A percentile compares a stretch with the other conserved stretches of the same genome.
Evolutionary conservation across 2,329 filamentous ascomycete species (phyloP).

Genomic region (Pleurostoma richardsiae): DNA sequence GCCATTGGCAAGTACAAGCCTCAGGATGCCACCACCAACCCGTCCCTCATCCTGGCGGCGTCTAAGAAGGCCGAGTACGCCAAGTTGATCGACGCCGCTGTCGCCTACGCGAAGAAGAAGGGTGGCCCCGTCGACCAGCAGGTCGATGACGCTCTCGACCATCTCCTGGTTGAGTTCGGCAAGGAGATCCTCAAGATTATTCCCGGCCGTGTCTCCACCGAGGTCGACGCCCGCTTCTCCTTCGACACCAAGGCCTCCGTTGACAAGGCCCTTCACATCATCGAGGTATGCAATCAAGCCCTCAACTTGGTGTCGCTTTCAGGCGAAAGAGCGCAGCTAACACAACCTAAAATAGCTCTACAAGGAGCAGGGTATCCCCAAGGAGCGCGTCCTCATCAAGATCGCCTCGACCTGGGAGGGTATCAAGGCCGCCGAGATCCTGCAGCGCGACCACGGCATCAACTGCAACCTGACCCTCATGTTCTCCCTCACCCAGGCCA

Average conservation of each 20-base stretch:
- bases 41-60: conserved; percentile 94
- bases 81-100: conserved; percentile 79
- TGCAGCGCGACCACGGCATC: conserved; percentile 91
- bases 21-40: conserved; percentile 99
- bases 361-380: conserved; percentile 83
- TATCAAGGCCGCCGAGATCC: conserved; percentile 96
- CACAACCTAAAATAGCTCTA: conserved; percentile 63
- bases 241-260: conserved; percentile 92
- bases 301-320: too few species aligned
- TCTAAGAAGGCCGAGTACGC: conserved; percentile 98
- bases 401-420: conserved; percentile 99
- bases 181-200: conserved; percentile 96
- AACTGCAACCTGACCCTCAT: conserved; percentile 99
- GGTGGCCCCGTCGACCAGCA: conserved; percentile 68
- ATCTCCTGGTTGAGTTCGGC: conserved; percentile 95
- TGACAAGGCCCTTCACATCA: conserved; percentile 94
- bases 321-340: too few species aligned
- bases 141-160: conserved; percentile 87
- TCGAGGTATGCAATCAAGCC: conserved; percentile 61
- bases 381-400: conserved; percentile 97
- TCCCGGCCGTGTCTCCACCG: conserved; percentile 96
- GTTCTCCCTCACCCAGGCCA: conserved; percentile 94
- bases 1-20: conserved; percentile 99
- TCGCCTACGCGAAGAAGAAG: conserved; percentile 78
- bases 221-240: conserved; percentile 93